Conservation (phyloP, 2,329 filamentous ascomycete species). For the Blastomyces silverae region DNA sequence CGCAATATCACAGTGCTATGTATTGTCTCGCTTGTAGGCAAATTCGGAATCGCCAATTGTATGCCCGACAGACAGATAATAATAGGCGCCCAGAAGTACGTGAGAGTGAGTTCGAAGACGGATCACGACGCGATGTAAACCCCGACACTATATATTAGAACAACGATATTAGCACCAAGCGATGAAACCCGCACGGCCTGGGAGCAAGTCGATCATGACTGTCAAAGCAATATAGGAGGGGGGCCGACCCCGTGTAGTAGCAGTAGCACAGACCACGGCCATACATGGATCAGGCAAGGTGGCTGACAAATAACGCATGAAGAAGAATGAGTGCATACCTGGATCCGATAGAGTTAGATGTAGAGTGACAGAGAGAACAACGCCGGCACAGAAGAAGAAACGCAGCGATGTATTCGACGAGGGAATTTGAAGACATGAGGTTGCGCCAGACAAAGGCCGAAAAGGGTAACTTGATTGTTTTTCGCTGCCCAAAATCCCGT, state of each 20-base stretch:
- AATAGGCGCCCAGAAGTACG: not conserved
- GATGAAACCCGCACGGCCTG: not conserved
- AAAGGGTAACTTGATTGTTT: constrained; percentile 14
- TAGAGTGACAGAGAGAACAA: not conserved
- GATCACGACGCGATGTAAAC: not conserved
- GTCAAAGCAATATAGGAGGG: not conserved
- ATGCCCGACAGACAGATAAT: not conserved
- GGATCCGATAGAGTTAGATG: not conserved
- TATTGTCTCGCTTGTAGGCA: not conserved
- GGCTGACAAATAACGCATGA: not conserved
- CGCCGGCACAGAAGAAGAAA: not conserved
- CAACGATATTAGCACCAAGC: not conserved
- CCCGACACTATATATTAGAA: not conserved
- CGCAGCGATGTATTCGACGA: not conserved
- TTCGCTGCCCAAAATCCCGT: constrained; percentile 9
- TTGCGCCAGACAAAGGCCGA: constrained; percentile 6
- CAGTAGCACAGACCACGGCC: constrained; percentile 6
- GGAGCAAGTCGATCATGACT: not conserved
- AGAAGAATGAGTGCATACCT: constrained; percentile 4
- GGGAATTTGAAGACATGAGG: constrained; percentile 5
- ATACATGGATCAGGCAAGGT: not conserved
- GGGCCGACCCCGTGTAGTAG: not conserved
- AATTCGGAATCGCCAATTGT: not conserved
- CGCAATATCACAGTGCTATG: not conserved
- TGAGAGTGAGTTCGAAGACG: not conserved